Evolutionary conservation across 768 basidiomycete genomes (phyloP).

Genomic region (Nidularia sp.): DNA sequence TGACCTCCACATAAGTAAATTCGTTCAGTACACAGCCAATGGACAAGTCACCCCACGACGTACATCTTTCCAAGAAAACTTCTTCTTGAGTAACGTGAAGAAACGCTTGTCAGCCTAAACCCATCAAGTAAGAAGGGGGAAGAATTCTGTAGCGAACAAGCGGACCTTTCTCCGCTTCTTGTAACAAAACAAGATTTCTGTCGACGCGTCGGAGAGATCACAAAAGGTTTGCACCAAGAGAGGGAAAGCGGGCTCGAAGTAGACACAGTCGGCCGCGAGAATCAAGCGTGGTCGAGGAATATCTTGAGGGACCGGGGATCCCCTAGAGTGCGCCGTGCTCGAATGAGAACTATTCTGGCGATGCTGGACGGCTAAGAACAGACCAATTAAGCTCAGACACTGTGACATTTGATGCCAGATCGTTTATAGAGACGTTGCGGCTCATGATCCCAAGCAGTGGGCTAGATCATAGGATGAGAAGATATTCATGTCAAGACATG

Average conservation of each 20-base stretch:
- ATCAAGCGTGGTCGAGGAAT: conserved; percentile 59
- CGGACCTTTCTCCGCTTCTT: conserved; percentile 87
- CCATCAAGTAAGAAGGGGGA: neutral
- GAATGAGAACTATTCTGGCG: conserved; percentile 5
- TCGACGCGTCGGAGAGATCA: conserved; percentile 49
- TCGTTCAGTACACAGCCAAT: neutral
- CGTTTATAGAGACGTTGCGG: conserved; percentile 67
- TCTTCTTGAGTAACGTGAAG: conserved; percentile 73
- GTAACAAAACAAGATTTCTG: conserved; percentile 86
- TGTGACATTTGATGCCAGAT: conserved; percentile 42
- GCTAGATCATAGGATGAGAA: conserved; percentile 31
- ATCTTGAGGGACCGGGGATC: conserved; percentile 46
- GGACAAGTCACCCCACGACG: conserved; percentile 4
- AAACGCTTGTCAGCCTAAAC: conserved; percentile 83
- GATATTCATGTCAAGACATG: conserved; percentile 6
- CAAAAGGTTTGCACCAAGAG: conserved; percentile 77
- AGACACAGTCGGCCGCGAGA: conserved; percentile 92
- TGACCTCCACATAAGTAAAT: conserved; percentile 33
- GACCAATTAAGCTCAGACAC: conserved; percentile 84
- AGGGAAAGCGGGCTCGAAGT: conserved; percentile 91
- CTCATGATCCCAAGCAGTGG: conserved; percentile 77
- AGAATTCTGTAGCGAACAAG: neutral
- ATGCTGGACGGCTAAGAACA: conserved; percentile 13
- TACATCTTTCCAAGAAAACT: conserved; percentile 72
- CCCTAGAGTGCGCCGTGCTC: conserved; percentile 44